Base-by-base conservation (phyloP, 148 eudicot genomes). In the Polygonum aviculare region DNA sequence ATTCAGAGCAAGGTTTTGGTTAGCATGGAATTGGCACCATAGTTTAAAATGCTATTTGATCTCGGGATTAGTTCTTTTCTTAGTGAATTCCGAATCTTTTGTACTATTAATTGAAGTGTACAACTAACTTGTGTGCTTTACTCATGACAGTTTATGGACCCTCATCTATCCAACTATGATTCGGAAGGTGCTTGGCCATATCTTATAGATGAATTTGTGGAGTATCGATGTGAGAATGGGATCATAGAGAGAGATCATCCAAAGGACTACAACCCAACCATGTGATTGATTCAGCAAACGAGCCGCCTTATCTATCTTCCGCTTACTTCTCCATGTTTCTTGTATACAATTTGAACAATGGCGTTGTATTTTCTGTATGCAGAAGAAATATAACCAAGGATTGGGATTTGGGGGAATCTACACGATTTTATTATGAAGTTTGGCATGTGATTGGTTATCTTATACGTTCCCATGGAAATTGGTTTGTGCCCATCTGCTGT, bases 101-200 rank as follows among this genome's bases (percentile, higher is more conserved):
- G 16, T 12, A 62, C 12, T 8, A 3, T 62, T 12, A 62, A 62
- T 21, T n/a, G 22, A 12, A 31, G 16, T 33, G 7, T 12, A 33
- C 16, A 33, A 26, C 69, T 63, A 2, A 63, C 33, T 63, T 33
- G 2, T 12, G 12, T 63, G 69, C 40, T 63, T 18, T 12, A 63
- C 39, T 67, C 72, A 38, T 36, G 72, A 84, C 90, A 94, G 98
- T 82, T 80, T 12, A 91, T 94, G 80, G 93, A 91, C 77, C 92
- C 98, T 47, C 81, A 83, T 51, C 80, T 94, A 60, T 80, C 98
- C 16, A 91, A 94, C 81, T 94, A 94, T 76, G 98, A 94, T 57
- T 83, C 97, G 21, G 98, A 94, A 73, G 98, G 98, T 75, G 98
- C 98, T 67, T 93, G 97, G 97, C 97, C 98, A 12, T 94, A 90